Percentiles rank a stretch among this genome's conserved stretches.
phyloP scores from a whole-genome alignment of 2,329 filamentous ascomycete species.

The Neonectria ditissima region DNA sequence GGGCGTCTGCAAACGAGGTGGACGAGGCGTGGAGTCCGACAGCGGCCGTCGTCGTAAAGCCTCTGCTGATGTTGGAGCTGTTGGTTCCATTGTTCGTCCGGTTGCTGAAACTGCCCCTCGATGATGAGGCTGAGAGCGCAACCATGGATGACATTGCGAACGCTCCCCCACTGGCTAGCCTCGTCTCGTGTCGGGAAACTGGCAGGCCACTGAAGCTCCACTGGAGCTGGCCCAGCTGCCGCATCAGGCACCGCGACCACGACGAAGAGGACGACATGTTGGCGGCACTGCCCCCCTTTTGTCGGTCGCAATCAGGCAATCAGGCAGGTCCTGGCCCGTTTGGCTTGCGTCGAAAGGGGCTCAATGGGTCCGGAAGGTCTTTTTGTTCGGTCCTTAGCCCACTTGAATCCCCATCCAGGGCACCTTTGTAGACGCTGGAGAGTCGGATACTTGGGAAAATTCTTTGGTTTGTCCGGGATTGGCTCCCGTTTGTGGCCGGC shows the following conservation, averaged over 20 bases:
- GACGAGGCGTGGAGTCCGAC: slow-evolving; percentile 21
- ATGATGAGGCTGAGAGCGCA: slow-evolving; percentile 15
- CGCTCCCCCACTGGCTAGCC: slow-evolving; percentile 9
- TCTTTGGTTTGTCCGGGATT: slow-evolving; percentile 35
- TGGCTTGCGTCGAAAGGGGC: slow-evolving; percentile 4
- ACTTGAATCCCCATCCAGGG: slow-evolving; percentile 38
- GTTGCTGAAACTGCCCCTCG: slow-evolving; percentile 6
- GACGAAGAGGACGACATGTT: slow-evolving; percentile 35
- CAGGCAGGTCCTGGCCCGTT: slow-evolving; percentile 38
- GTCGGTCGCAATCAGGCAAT: slow-evolving; percentile 43
- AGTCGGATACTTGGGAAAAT: slow-evolving; percentile 30
- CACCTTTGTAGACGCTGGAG: slow-evolving; percentile 43
- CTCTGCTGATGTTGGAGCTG: slow-evolving; percentile 2
- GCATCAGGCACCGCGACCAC: slow-evolving; percentile 45
- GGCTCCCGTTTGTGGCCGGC: slow-evolving; percentile 36
- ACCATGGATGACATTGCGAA: neutral
- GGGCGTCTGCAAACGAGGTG: slow-evolving; percentile 21
- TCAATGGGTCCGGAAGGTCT: slow-evolving; percentile 18
- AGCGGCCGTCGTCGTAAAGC: slow-evolving; percentile 23
- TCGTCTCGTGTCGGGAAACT: slow-evolving; percentile 34
- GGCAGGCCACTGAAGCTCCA: slow-evolving; percentile 41
- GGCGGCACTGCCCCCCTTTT: slow-evolving; percentile 36
- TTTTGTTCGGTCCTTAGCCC: slow-evolving; percentile 33
- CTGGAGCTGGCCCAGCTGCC: slow-evolving; percentile 42
- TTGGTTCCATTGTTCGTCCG: neutral